Conservation (phyloP, 192 early-diverging fungal genomes). For the Physocladia obscura region DNA sequence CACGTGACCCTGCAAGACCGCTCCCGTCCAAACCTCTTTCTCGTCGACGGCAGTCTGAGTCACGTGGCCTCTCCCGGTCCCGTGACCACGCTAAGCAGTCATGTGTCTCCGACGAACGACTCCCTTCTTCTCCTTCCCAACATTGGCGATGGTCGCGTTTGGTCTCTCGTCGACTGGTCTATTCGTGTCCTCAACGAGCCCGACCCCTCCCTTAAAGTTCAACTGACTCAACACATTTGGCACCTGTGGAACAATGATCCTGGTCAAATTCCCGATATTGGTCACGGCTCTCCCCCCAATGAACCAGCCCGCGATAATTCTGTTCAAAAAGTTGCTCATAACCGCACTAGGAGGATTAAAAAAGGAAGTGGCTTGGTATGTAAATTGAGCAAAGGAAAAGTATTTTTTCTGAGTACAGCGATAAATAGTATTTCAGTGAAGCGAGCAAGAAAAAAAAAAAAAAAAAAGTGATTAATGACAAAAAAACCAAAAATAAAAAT, state of each 20-base stretch:
- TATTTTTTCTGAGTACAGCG: too few species aligned
- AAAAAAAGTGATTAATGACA: too few species aligned
- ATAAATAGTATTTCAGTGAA: too few species aligned
- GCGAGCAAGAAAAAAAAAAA: too few species aligned
- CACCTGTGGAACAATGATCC: constrained; percentile 27
- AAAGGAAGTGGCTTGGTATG: too few species aligned
- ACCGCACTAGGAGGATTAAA: too few species aligned
- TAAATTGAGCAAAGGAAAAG: too few species aligned
- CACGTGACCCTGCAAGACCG: background rate
- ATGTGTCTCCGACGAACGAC: background rate
- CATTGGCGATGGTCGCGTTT: background rate
- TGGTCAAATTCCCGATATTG: constrained; percentile 13
- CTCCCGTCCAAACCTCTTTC: background rate
- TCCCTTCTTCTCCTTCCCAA: background rate
- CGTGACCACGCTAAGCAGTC: too few species aligned
- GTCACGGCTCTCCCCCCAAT: constrained; percentile 47
- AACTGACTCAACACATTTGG: constrained; percentile 28
- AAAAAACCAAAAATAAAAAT: too few species aligned
- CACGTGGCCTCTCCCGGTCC: too few species aligned
- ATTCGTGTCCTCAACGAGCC: constrained; percentile 55
- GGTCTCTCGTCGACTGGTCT: constrained; percentile 45
- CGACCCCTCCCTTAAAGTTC: constrained; percentile 55
- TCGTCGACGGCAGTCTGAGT: background rate
- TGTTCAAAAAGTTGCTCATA: too few species aligned
- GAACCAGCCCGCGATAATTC: constrained; percentile 52